Conservation (phyloP, 192 early-diverging fungal genomes). For the Linnemannia elongata region DNA sequence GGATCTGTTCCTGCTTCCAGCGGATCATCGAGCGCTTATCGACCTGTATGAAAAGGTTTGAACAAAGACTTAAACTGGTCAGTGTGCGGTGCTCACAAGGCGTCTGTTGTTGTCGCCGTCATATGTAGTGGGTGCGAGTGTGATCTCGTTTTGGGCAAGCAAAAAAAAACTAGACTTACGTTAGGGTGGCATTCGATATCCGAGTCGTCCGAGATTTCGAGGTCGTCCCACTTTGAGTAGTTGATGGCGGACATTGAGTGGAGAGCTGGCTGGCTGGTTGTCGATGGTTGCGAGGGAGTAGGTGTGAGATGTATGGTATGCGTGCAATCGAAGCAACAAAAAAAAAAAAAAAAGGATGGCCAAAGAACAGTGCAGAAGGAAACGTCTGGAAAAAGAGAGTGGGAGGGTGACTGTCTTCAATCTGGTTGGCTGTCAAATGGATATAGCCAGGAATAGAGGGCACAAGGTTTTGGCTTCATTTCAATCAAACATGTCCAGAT, state of each 20-base stretch:
- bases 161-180: constrained; percentile 58
- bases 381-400: too few species aligned
- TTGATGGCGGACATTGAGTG: constrained; percentile 68
- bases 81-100: constrained; percentile 1
- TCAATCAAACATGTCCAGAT: too few species aligned
- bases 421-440: too few species aligned
- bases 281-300: not conserved
- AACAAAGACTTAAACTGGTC: not conserved
- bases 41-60: constrained; percentile 19
- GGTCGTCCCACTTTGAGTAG: constrained; percentile 97
- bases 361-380: too few species aligned
- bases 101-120: not conserved
- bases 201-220: constrained; percentile 97
- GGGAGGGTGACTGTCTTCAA: too few species aligned
- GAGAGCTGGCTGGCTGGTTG: not conserved
- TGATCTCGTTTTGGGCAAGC: not conserved
- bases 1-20: constrained; percentile 92
- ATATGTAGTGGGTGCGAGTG: not conserved
- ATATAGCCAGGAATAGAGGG: too few species aligned
- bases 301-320: not conserved
- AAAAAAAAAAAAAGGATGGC: too few species aligned
- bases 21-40: constrained; percentile 92
- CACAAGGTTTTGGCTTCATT: too few species aligned
- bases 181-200: constrained; percentile 97
- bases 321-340: not conserved